Percentiles rank a stretch among this genome's conserved stretches.
Conservation (phyloP, 2,329 filamentous ascomycete genomes). For the Davidsoniella virescens region DNA sequence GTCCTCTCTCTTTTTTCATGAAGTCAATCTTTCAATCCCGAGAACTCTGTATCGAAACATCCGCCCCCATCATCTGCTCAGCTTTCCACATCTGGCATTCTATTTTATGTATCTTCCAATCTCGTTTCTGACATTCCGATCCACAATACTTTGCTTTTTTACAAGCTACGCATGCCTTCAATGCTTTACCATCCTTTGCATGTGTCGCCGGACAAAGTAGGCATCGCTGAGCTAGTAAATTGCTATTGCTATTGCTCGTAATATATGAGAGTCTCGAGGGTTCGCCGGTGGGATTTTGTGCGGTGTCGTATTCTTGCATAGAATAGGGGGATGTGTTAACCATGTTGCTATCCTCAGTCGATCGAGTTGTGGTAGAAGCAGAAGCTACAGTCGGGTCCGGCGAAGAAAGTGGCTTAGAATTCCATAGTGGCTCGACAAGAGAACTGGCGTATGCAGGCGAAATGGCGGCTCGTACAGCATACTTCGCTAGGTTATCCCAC, state of each 20-base stretch:
- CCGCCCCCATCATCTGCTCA: no score
- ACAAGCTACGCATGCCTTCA: constrained; percentile 32
- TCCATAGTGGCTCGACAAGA: no score
- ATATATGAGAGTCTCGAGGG: constrained; percentile 20
- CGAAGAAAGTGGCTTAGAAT: no score
- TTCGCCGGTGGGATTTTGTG: neutral
- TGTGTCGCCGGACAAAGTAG: no score
- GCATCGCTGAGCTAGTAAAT: neutral
- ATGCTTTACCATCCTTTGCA: constrained; percentile 15
- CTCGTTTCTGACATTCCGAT: constrained; percentile 33
- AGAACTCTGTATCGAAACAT: no score
- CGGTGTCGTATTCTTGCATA: no score
- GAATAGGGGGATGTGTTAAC: no score
- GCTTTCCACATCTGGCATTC: constrained; percentile 21
- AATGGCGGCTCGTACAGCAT: constrained; percentile 39
- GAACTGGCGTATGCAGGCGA: constrained; percentile 30
- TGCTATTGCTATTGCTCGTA: neutral
- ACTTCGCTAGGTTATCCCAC: constrained; percentile 26
- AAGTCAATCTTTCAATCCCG: no score
- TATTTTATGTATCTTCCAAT: constrained; percentile 36
- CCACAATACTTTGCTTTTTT: constrained; percentile 33
- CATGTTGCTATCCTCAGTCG: no score
- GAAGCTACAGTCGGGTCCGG: no score
- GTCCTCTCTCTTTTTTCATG: no score
- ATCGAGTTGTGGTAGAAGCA: no score